Evolutionary conservation across 176 grass and related monocot genomes (phyloP), one percentile per base, ranked within the genome.

Genomic region (Eleusine coracana): DNA sequence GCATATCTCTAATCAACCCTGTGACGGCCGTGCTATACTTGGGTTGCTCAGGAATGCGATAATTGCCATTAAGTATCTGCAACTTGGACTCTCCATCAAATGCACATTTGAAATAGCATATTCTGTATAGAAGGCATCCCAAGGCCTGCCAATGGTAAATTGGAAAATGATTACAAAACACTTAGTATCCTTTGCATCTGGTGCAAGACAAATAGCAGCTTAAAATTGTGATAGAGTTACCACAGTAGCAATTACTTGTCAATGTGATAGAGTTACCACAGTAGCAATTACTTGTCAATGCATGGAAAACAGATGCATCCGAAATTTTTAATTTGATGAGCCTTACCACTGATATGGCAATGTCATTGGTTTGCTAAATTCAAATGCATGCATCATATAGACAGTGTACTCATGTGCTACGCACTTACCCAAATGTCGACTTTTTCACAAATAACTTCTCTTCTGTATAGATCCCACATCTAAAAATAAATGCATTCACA

Each of bases 401-500:
- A 29, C 18, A 10, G 21, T 31, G 34, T 78, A 15, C 54, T 74
- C 40, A 74, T 62, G 79, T 84, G n/a, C 34, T 84, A 67, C 41
- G 40, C 59, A 71, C 83, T 83, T 86, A 97, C 89, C 94, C 91
- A 97, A 80, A 97, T 91, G 54, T 97, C 94, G 0, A 93, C 94
- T 65, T 97, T 97, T 73, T 97, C 94, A 23, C 89, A 88, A 79
- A 97, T 91, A 80, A 97, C 83, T 80, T 97, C 94, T 86, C 75
- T 97, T 85, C 91, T 93, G 70, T 93, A 97, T 29, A 97, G 86
- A 91, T 97, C 94, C 91, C 94, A 97, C 91, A 97, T 97, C 94
- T 97, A 86, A 60, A 89, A 63, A 63, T 29, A 63, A 34, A 82
- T 36, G 3, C 38, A 86, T 68, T 49, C 17, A 74, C 70, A 75